Evolutionary conservation across 768 basidiomycete genomes (phyloP), one percentile per base, ranked within the genome.

Genomic region (Phlebiopsis gigantea): DNA sequence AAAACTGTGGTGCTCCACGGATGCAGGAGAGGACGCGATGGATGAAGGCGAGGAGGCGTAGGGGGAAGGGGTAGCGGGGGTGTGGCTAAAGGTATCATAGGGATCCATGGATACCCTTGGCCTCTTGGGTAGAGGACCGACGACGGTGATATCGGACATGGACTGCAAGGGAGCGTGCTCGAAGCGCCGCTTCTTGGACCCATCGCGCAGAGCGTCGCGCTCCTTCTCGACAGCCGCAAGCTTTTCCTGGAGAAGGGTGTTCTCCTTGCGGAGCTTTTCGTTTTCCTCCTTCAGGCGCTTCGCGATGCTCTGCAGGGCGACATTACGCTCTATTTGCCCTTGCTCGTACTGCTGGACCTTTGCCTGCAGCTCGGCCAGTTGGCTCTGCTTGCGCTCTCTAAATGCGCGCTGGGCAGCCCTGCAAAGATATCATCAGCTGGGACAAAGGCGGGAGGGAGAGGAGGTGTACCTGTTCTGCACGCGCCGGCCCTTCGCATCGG

Each of bases 401-500:
- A 94, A 93, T 12, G 92, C 91, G 34, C 92, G 86, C 67, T 94
- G 92, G 12, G 91, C 91, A 28, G 88, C 89, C 66, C 92, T 92
- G 63, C 15, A 42, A 25, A 6, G 10, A 39, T 17, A 3, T 4
- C 17, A 17, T 39, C 34, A 39, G 34, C 34, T 9, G 8, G 8
- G 17, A 17, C 34, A 17, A 9, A 10, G 8, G 34, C 34, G 34
- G 17, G 2, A 14, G 17, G 17, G 17, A 39, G 17, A 39, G 34
- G 34, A 39, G 17, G 12, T 10, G 34, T 55, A 81, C 88, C 89
- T 83, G 63, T 91, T 91, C 71, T 91, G 90, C 56, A 88, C 79
- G 61, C 87, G 84, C 56, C 88, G 78, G 22, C 83, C 85, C 62
- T 83, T 85, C 24, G 71, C 68, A 57, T 87, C 85, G 46, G 72